These are phyloP conservation scores for Papilionanthe hybrid DNA, from an alignment of 116 monocot genomes.

Conservation along the genomic window DNA sequence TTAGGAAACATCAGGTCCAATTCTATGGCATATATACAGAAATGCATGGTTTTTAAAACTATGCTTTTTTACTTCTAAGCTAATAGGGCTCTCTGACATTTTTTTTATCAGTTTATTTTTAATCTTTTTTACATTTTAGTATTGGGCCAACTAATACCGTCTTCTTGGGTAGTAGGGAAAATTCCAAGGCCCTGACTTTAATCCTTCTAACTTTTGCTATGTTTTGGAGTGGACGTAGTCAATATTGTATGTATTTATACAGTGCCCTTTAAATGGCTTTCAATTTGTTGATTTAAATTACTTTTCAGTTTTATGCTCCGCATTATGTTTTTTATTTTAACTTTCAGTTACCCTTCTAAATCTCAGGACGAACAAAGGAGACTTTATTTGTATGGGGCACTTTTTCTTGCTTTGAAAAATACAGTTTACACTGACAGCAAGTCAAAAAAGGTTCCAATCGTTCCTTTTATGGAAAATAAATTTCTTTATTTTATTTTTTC, in stretches of 20 bases:
- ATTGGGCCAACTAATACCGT: background rate
- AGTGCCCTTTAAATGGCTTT: background rate
- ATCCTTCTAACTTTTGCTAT: background rate
- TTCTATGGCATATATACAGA: background rate
- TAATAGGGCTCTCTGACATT: background rate
- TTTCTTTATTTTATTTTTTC: background rate
- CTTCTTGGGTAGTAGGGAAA: background rate
- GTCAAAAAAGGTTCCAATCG: constrained; percentile 52
- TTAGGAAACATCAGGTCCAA: background rate
- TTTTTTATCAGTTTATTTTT: background rate
- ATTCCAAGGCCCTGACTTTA: background rate
- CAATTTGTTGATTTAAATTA: background rate
- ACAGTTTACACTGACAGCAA: constrained; percentile 57
- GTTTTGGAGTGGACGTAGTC: background rate
- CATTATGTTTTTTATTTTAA: constrained; percentile 1
- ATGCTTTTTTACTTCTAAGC: background rate
- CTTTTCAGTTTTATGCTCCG: background rate
- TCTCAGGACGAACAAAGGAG: constrained; percentile 65
- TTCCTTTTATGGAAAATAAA: background rate
- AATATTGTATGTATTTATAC: background rate
- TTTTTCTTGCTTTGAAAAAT: constrained; percentile 69
- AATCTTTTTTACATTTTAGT: background rate
- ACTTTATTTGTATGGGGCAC: constrained; percentile 66
- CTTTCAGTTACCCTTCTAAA: background rate
- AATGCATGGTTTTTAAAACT: background rate